Base-by-base conservation (phyloP, 768 basidiomycete genomes). In the Hericium rajendrae region DNA sequence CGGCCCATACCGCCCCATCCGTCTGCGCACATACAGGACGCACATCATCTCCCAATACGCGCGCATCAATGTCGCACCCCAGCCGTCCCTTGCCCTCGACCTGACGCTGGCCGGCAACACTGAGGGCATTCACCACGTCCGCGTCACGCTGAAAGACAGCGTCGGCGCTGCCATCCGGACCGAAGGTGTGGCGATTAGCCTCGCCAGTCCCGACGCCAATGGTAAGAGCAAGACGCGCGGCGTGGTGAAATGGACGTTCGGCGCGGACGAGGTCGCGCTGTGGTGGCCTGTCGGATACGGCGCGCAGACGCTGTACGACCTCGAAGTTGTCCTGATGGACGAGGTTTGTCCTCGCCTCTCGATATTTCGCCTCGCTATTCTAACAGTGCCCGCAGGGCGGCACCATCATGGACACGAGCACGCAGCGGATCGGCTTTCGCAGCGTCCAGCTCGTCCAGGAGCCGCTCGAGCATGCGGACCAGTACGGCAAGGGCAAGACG, bases 241-340 rank as follows among this genome's bases (percentile, higher is more conserved):
- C 18, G 41, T 43, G 15, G 16, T 43, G 16, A 4, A 16, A 12
- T 43, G 41, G 41, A 12, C 41, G 2, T 82, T 88, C 62, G 64
- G 70, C 18, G 64, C 74, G 6, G 85, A 79, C 38, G 76, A 83
- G 51, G 65, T 89, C 24, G 78, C 86, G 48, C 78, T 91, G 3
- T 97, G 94, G 94, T 94, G 85, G 68, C 91, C 93, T 26, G 77
- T 88, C 6, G 85, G 83, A 52, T 87, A 91, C 61, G 94, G 94
- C 2, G 72, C 76, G 49, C 94, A 95, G 69, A 81, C 89, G 0
- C 65, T 94, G 10, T 94, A 97, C 67, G 76, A 72, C 0, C 75
- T 86, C 12, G 73, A 82, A 40, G 74, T 85, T 13, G 60, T 71
- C 41, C 67, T 94, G n/a, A 66, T 69, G 8, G 79, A 85, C 66